These are phyloP conservation scores for Castanopsis chinensis DNA, from an alignment of 306 rosid genomes.

Conservation along the genomic window DNA sequence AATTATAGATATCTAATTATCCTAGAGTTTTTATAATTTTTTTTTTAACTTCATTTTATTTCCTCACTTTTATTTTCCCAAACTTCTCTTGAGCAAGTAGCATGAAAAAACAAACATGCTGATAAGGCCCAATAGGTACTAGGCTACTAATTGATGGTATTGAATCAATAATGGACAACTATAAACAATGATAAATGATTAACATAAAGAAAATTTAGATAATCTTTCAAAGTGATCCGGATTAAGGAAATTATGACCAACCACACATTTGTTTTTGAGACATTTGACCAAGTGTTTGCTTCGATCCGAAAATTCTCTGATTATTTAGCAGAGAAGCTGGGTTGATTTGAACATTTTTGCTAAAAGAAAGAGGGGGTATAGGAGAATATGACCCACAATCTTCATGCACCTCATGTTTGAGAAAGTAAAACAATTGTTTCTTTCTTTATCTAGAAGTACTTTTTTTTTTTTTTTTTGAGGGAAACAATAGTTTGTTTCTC, in stretches of 20 bases:
- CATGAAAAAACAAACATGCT: not conserved
- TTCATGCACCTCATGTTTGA: too few species aligned
- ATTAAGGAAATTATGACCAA: not conserved
- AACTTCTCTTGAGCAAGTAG: not conserved
- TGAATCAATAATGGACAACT: conserved; percentile 3
- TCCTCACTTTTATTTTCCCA: not conserved
- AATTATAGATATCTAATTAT: too few species aligned
- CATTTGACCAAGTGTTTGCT: not conserved
- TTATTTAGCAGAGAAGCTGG: too few species aligned
- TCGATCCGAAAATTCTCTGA: too few species aligned
- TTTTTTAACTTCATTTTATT: not conserved
- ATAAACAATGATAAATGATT: not conserved
- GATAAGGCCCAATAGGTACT: not conserved
- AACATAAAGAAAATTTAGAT: not conserved
- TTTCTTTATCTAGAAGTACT: too few species aligned
- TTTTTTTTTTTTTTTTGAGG: too few species aligned
- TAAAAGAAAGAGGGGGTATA: too few species aligned
- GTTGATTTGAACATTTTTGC: too few species aligned
- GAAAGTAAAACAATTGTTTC: too few species aligned
- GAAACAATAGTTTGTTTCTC: too few species aligned
- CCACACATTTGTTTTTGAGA: not conserved
- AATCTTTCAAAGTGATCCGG: not conserved
- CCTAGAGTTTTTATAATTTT: not conserved
- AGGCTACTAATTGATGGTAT: not conserved
- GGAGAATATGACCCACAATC: too few species aligned